A percentile compares a stretch with the other conserved stretches of the same genome.
Conservation (phyloP, 805 yeast genomes). For the Clavispora fructus region DNA sequence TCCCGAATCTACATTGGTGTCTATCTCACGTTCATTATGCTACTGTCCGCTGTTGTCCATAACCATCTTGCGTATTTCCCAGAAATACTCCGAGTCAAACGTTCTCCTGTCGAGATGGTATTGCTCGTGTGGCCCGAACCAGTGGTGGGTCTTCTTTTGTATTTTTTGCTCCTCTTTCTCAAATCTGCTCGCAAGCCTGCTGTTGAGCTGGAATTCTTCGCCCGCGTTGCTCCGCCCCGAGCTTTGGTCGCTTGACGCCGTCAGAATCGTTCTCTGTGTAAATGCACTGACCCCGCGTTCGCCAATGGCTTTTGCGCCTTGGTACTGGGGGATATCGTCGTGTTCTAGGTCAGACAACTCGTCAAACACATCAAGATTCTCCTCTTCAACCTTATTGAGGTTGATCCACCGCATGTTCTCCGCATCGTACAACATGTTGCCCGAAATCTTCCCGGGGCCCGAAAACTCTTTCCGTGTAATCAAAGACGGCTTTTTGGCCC, state of each 20-base stretch:
- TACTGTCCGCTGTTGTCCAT: conserved; percentile 22
- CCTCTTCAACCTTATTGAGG: conserved; percentile 30
- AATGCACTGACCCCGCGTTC: conserved; percentile 31
- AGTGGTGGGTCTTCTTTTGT: conserved; percentile 28
- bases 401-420: conserved; percentile 57
- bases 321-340: conserved; percentile 14
- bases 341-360: conserved; percentile 43
- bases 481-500: conserved; percentile 31
- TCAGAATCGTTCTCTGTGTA: conserved; percentile 34
- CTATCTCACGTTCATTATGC: neutral
- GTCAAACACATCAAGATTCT: conserved; percentile 37
- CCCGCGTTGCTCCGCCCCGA: conserved; percentile 11
- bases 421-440: conserved; percentile 56
- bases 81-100: conserved; percentile 26
- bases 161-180: conserved; percentile 33
- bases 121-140: conserved; percentile 30
- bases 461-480: conserved; percentile 27
- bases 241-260: conserved; percentile 17
- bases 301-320: neutral
- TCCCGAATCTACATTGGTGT: too few species aligned
- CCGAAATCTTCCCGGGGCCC: conserved; percentile 14
- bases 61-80: conserved; percentile 42
- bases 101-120: conserved; percentile 15
- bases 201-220: conserved; percentile 23
- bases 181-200: conserved; percentile 26